Percentiles rank a stretch among this genome's conserved stretches.
phyloP scores from a whole-genome alignment of 169 alveolate species.

The Cryptosporidium sp. region DNA sequence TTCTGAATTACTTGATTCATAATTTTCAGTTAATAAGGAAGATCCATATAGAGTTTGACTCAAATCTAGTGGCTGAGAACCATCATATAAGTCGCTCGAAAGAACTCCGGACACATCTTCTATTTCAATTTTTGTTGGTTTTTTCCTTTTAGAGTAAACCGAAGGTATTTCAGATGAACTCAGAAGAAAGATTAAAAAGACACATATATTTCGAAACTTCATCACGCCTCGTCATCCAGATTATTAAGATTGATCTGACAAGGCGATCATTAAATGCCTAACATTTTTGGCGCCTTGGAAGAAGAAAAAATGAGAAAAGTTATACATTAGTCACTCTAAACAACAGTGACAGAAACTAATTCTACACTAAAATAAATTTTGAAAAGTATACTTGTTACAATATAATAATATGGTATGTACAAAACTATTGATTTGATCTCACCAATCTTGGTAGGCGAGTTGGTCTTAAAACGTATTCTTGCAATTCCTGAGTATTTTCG shows the following conservation, averaged over 20 bases:
- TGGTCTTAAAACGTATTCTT: background rate
- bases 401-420: background rate
- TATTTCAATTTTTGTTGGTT: conserved; percentile 4
- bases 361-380: background rate
- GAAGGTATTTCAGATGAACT: background rate
- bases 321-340: background rate
- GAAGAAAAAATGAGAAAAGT: background rate
- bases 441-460: conserved; percentile 29
- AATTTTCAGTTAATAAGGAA: conserved; percentile 1
- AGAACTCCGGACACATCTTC: conserved; percentile 24
- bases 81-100: conserved; percentile 36
- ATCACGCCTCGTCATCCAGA: background rate
- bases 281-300: background rate
- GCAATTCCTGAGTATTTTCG: background rate
- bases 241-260: conserved; percentile 5
- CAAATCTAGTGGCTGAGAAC: conserved; percentile 4
- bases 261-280: conserved; percentile 1
- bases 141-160: conserved; percentile 22
- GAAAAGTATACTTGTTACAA: background rate
- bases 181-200: background rate
- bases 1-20: background rate
- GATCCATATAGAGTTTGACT: conserved; percentile 51
- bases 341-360: background rate
- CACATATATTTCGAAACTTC: background rate
- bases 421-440: background rate